Evolutionary conservation across 192 early-diverging fungal species (phyloP), one percentile per base, ranked within the genome.

Genomic region (Entophlyctis luteolus): DNA sequence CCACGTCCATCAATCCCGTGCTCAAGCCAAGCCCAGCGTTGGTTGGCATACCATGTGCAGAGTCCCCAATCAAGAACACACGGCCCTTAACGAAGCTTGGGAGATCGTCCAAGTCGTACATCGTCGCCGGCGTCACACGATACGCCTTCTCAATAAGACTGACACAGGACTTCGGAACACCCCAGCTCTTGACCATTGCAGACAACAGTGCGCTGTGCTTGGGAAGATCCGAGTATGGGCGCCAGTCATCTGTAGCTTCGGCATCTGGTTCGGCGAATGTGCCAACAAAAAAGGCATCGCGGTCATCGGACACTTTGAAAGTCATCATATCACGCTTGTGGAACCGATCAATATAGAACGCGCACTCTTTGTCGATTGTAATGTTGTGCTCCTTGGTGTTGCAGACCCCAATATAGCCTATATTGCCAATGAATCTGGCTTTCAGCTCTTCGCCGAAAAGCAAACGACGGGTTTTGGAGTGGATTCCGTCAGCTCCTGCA

Each of bases 11-110:
- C 4, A 74, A 49, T 0, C 59, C 68, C 10, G 47, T 37, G 16
- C 35, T 39, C 23, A 42, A 28, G 50, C 72, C 72, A 27, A 59
- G 69, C 5, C 72, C 72, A 31, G 68, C 59, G 50, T 60, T 28
- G 25, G 72, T 67, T 10, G 33, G 14, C 58, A 69, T 74, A n/a
- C 59, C 59, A 52, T 74, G 72, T 2, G 67, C 72, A 2, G 65
- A 14, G 31, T 67, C 65, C 2, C 65, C 65, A 56, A 67, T 55
- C n/a, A 67, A 25, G 14, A 67, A 5, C 2, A 67, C 65, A 20
- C 53, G 49, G 39, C 54, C 65, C 20, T 67, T 58, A 14, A 10
- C 22, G 31, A 25, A 67, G 20, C 6, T 55, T 18, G 23, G n/a
- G 4, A 38, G 25, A 2, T 56, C 53, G 1, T 28, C 32, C 8